A percentile compares a stretch with the other conserved stretches of the same genome.
phyloP scores from a whole-genome alignment of 2,329 filamentous ascomycete species.

The Teratosphaeria destructans region DNA sequence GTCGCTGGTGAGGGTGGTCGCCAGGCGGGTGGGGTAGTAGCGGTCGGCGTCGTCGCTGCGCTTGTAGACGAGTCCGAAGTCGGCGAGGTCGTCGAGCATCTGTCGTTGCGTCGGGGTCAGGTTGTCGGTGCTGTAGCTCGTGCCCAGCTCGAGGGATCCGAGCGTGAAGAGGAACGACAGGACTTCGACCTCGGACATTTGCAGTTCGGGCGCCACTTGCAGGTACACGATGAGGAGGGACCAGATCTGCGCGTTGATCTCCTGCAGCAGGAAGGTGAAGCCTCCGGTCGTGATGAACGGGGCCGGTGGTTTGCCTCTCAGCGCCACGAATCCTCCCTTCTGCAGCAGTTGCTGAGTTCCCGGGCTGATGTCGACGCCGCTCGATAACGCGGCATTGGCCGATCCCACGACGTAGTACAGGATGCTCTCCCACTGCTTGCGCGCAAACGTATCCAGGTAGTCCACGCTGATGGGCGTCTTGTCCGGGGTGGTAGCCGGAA shows the following conservation, averaged over 20 bases:
- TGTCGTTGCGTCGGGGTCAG: conserved; percentile 71
- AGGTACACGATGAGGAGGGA: conserved; percentile 88
- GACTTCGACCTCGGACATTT: conserved; percentile 84
- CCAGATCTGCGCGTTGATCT: conserved; percentile 96
- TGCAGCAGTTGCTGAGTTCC: conserved; percentile 78
- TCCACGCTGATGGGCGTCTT: conserved; percentile 55
- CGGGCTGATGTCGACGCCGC: conserved; percentile 42
- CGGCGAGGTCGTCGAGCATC: conserved; percentile 82
- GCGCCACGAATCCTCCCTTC: conserved; percentile 68
- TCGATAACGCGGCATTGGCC: conserved; percentile 46
- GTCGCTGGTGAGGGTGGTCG: conserved; percentile 79
- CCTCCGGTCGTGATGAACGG: conserved; percentile 82
- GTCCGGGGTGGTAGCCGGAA: conserved; percentile 59
- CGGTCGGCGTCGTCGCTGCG: conserved; percentile 33
- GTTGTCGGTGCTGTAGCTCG: conserved; percentile 78
- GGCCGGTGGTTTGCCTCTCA: conserved; percentile 5
- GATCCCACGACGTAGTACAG: conserved; percentile 87
- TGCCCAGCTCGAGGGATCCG: conserved; percentile 81
- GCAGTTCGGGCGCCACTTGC: conserved; percentile 58
- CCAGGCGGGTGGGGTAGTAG: conserved; percentile 85
- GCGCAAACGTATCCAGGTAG: conserved; percentile 76
- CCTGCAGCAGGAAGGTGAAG: conserved; percentile 89
- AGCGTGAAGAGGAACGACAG: conserved; percentile 94
- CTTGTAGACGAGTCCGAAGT: conserved; percentile 84
- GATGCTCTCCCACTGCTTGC: conserved; percentile 89